These are phyloP conservation scores for Closterium sp. DNA, from an alignment of 139 green algal species.

Conservation along the genomic window DNA sequence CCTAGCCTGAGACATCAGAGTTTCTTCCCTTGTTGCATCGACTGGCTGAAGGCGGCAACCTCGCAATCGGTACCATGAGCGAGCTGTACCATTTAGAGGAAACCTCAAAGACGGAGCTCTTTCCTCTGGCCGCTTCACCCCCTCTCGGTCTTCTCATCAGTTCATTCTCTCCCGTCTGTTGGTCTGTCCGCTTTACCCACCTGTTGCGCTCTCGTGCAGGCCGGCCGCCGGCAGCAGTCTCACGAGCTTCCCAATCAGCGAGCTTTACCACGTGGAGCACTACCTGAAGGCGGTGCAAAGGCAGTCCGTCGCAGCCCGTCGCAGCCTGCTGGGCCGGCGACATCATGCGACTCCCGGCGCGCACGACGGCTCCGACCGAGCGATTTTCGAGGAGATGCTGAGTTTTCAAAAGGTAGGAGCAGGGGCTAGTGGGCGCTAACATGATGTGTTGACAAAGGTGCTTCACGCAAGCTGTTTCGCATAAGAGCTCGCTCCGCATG, in stretches of 20 bases:
- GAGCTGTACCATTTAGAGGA: neutral
- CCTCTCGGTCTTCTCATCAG: neutral
- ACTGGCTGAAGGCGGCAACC: too few species aligned
- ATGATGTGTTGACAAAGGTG: constrained; percentile 12
- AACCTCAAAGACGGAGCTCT: neutral
- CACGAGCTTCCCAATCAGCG: neutral
- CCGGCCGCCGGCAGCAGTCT: neutral
- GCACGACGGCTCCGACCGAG: neutral
- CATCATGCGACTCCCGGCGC: constrained; percentile 5
- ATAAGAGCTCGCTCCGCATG: too few species aligned
- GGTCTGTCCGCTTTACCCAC: neutral
- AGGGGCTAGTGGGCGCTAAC: neutral
- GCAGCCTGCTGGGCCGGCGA: constrained; percentile 3
- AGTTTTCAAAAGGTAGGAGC: constrained; percentile 43
- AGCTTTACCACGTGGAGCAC: constrained; percentile 28
- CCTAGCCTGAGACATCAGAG: too few species aligned
- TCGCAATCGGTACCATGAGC: neutral
- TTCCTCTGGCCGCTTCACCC: neutral
- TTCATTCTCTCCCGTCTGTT: neutral
- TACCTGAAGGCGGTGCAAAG: constrained; percentile 31
- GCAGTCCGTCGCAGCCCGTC: constrained; percentile 7
- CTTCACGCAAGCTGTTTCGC: neutral
- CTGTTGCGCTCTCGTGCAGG: neutral
- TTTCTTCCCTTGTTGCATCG: neutral
- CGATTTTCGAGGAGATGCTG: constrained; percentile 42